Evolutionary conservation across 1,139 yeast genomes (phyloP), one percentile per base, ranked within the genome.

Genomic region (Blastobotrys persicus): DNA sequence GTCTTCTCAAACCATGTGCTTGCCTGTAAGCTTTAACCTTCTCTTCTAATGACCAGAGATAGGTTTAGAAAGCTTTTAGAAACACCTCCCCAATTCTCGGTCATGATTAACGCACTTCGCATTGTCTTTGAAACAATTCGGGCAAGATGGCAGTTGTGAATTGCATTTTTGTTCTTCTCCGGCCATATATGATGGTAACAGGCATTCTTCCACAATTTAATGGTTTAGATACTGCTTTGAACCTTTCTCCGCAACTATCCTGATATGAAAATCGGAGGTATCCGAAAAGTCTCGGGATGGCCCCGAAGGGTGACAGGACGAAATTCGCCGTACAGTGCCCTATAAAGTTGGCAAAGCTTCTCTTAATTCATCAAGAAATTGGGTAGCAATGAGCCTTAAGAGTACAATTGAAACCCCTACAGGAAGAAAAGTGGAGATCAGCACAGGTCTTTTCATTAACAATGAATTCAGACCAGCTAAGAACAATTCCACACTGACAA

Each of bases 381-480:
- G 9, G 9, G 28, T 23, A 6, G 9, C 28, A 5, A 23, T 23
- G 28, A 23, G 28, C 28, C 28, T 6, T 6, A 23, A 23, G 9
- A 6, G 13, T 35, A 35, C 9, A 5, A 23, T 23, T 23, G 28
- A 23, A 9, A 23, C 28, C 9, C 28, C 28, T 9, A 23, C 28
- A 31, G 50, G 53, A 13, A 14, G 19, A 12, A 40, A 32, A 12
- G 19, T 45, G 17, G 38, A 58, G 55, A 62, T 62, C 46, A 57
- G 60, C 28, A 70, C 85, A 31, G 86, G 88, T 18, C 69, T 83
- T 53, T 83, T 80, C 68, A 80, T 82, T 66, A 76, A 81, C 69
- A 82, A 83, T 57, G 77, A 82, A 60, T 83, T 74, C 56, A 75
- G 74, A 14, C 59, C 65, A n/a, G 71, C 87, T 7, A 67, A 68